phyloP scores from a whole-genome alignment of 208 protist species.

The Angomonas ambiguus region DNA sequence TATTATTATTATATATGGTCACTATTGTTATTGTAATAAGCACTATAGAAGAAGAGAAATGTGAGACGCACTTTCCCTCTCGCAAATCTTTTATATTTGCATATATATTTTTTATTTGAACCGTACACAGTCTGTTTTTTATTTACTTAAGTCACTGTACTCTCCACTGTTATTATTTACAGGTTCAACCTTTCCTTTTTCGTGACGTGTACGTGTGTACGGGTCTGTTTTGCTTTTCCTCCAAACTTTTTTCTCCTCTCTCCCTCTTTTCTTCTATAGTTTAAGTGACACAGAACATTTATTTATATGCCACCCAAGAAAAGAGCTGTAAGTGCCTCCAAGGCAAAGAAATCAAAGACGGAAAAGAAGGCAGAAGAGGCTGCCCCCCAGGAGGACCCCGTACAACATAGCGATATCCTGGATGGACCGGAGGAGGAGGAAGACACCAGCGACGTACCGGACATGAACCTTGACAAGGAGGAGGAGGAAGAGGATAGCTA shows the following conservation, averaged over 20 bases:
- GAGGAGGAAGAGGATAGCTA: neutral
- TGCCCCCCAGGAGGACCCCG: neutral
- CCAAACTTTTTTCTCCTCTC: neutral
- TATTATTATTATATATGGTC: constrained; percentile 4
- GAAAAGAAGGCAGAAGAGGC: neutral
- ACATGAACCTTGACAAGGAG: neutral
- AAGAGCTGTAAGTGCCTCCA: neutral
- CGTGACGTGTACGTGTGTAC: constrained; percentile 6
- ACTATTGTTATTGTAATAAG: too few species aligned
- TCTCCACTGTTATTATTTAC: too few species aligned
- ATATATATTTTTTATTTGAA: constrained; percentile 12
- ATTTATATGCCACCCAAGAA: constrained; percentile 50
- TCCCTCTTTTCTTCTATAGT: constrained; percentile 10
- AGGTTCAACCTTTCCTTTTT: constrained; percentile 10
- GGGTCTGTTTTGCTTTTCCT: neutral
- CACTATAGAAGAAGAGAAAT: too few species aligned
- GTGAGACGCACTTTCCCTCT: neutral
- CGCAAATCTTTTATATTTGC: constrained; percentile 10
- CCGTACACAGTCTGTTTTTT: too few species aligned
- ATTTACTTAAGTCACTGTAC: too few species aligned
- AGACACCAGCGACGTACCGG: neutral
- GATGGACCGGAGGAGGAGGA: neutral
- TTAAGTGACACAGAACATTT: neutral
- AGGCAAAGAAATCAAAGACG: neutral
- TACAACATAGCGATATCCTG: neutral